These are phyloP conservation scores for Penicillium cataractarum DNA, from an alignment of 495 filamentous ascomycete species.

Conservation along the genomic window DNA sequence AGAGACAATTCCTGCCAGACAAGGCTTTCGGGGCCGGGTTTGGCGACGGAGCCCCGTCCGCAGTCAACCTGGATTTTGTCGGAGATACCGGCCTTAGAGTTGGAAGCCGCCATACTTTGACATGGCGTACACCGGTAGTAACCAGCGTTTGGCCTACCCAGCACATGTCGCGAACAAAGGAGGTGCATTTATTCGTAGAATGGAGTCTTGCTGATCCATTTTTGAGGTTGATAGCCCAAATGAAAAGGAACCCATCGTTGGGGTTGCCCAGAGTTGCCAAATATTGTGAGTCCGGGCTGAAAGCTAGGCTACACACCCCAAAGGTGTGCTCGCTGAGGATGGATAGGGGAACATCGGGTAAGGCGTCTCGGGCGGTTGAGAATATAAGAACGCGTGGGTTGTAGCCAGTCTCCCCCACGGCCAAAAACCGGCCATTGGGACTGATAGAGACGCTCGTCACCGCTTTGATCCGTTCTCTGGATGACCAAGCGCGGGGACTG, in stretches of 20 bases:
- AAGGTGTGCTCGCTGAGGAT: slow-evolving; percentile 88
- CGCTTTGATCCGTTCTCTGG: slow-evolving; percentile 89
- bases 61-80: slow-evolving; percentile 49
- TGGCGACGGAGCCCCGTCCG: slow-evolving; percentile 43
- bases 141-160: slow-evolving; percentile 80
- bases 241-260: slow-evolving; percentile 92
- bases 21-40: slow-evolving; percentile 59
- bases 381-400: slow-evolving; percentile 90
- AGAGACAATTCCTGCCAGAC: slow-evolving; percentile 61
- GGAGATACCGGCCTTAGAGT: slow-evolving; percentile 54
- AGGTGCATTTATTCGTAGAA: slow-evolving; percentile 93
- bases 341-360: slow-evolving; percentile 79
- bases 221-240: slow-evolving; percentile 83
- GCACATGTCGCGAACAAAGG: slow-evolving; percentile 76
- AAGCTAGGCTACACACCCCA: slow-evolving; percentile 85
- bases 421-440: slow-evolving; percentile 84
- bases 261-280: slow-evolving; percentile 84
- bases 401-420: slow-evolving; percentile 95
- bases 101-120: slow-evolving; percentile 91
- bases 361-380: slow-evolving; percentile 71
- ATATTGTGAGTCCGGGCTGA: slow-evolving; percentile 84
- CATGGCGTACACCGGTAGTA: slow-evolving; percentile 83
- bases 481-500: slow-evolving; percentile 74
- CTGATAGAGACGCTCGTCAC: slow-evolving; percentile 93
- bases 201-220: slow-evolving; percentile 86